Base-by-base conservation (phyloP, 1,284 basidiomycete genomes). In the Puccinia coronata region DNA sequence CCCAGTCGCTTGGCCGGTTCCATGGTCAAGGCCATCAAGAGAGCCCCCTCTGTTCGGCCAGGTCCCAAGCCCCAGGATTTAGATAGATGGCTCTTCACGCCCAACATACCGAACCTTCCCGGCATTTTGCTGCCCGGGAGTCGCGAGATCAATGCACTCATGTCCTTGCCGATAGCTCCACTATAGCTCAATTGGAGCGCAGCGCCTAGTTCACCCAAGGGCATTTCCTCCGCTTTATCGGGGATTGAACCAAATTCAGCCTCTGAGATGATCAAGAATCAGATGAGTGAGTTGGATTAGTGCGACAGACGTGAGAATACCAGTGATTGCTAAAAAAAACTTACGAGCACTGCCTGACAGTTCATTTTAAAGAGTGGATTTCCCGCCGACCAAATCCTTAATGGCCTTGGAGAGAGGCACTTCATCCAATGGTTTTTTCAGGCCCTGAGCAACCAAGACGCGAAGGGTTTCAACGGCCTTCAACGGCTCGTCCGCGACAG, bases 351-450 rank as follows among this genome's bases (percentile, higher is more conserved):
- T 80, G 74, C 95, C 95, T 69, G 98, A 88, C 83, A 98, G 96
- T 87, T 98, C 96, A 86, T 98, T 98, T 87, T 97, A 95, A 81
- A 99, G 89, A 0, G 97, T 98, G 34, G 96, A 98, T 88, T 99
- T 99, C 84, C 97, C 96, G 57, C 95, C n/a, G n/a, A n/a, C n/a
- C n/a, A n/a, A n/a, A n/a, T 99, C 96, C 88, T 98, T 98, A 89
- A 99, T 96, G 0, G 95, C 93, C 87, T 99, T 99, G 83, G 91
- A 90, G n/a, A 95, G 89, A 2, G 95, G 92, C 77, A 99, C 89
- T 84, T 98, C 96, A 76, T 92, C 90, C n/a, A n/a, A n/a, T n/a
- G n/a, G n/a, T n/a, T n/a, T n/a, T n/a, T n/a, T n/a, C n/a, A n/a
- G n/a, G n/a, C 99, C 98, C 88, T 99, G 96, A 0, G 96, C 95